A percentile compares a stretch with the other conserved stretches of the same genome.
Conservation (phyloP, 75 land plant genomes). For the Cunninghamia lanceolata region DNA sequence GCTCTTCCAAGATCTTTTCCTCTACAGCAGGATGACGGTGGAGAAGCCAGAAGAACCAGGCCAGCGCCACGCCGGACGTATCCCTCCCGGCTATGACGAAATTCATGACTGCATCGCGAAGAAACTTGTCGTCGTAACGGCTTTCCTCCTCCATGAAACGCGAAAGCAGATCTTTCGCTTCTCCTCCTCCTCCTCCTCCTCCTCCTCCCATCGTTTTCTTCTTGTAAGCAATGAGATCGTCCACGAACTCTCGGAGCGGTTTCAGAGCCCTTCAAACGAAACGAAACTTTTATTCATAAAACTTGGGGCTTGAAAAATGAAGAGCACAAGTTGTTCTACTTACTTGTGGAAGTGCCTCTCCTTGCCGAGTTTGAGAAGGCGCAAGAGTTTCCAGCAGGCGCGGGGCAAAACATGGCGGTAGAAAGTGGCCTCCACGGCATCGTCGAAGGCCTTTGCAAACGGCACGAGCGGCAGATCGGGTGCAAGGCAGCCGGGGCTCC, state of each 20-base stretch:
- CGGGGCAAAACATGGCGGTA: not conserved
- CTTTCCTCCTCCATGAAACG: conserved; percentile 16
- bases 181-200: too few species aligned
- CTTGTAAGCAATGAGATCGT: conserved; percentile 1
- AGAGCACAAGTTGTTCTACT: too few species aligned
- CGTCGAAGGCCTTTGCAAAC: conserved; percentile 44
- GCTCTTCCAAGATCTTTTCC: conserved; percentile 13
- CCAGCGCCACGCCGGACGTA: conserved; percentile 27
- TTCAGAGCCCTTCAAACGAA: not conserved
- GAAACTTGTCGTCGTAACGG: not conserved
- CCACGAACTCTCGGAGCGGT: not conserved
- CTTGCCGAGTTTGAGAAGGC: not conserved
- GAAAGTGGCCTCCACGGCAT: conserved; percentile 22
- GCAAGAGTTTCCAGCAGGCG: not conserved
- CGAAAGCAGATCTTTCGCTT: conserved; percentile 18
- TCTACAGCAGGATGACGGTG: conserved; percentile 22
- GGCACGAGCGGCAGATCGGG: conserved; percentile 27
- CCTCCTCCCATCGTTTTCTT: not conserved
- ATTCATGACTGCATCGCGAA: conserved; percentile 23
- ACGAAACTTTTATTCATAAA: not conserved
- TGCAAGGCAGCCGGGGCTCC: conserved; percentile 34
- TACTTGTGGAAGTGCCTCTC: not conserved
- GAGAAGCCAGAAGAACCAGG: conserved; percentile 42
- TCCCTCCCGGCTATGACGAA: conserved; percentile 41
- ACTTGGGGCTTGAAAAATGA: not conserved